A percentile compares a stretch with the other conserved stretches of the same genome.
phyloP scores from a whole-genome alignment of 176 grass and related monocot genomes.

The Musa itinerans region DNA sequence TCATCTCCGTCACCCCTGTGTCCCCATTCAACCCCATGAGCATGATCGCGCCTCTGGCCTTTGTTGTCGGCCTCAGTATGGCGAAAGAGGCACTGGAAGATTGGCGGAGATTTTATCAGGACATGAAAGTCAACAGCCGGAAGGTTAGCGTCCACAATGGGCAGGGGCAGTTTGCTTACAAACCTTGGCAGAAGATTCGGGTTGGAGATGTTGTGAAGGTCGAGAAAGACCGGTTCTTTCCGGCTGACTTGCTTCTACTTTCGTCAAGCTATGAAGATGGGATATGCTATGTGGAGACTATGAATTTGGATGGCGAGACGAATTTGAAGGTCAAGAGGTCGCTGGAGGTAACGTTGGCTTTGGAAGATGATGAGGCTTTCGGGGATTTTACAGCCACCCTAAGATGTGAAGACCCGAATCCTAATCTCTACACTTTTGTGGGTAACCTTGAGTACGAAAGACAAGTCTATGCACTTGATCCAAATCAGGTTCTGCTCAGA shows the following conservation, averaged over 20 bases:
- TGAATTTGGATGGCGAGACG: constrained; percentile 94
- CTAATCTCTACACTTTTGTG: constrained; percentile 73
- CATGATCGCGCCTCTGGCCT: constrained; percentile 85
- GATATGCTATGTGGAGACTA: constrained; percentile 98
- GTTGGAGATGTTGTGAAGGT: constrained; percentile 90
- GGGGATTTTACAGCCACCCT: constrained; percentile 67
- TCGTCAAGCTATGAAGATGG: constrained; percentile 97
- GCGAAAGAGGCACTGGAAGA: constrained; percentile 88
- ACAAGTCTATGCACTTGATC: constrained; percentile 75
- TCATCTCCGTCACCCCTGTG: constrained; percentile 79
- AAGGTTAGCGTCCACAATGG: constrained; percentile 53
- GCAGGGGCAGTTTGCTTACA: constrained; percentile 44
- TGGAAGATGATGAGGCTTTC: constrained; percentile 76
- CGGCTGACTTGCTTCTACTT: constrained; percentile 70
- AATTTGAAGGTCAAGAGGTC: constrained; percentile 98
- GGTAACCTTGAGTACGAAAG: constrained; percentile 94
- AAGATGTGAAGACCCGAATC: constrained; percentile 89
- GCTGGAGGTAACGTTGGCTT: constrained; percentile 57
- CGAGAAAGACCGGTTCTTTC: constrained; percentile 95
- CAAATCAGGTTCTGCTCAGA: constrained; percentile 77
- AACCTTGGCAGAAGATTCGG: constrained; percentile 64
- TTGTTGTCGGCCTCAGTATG: constrained; percentile 88
- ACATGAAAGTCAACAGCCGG: constrained; percentile 92
- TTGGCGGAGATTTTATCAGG: constrained; percentile 85
- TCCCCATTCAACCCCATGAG: constrained; percentile 68